Evolutionary conservation across 2,329 filamentous ascomycete species (phyloP), one percentile per base, ranked within the genome.

Genomic region (Colletotrichum euphorbiae): DNA sequence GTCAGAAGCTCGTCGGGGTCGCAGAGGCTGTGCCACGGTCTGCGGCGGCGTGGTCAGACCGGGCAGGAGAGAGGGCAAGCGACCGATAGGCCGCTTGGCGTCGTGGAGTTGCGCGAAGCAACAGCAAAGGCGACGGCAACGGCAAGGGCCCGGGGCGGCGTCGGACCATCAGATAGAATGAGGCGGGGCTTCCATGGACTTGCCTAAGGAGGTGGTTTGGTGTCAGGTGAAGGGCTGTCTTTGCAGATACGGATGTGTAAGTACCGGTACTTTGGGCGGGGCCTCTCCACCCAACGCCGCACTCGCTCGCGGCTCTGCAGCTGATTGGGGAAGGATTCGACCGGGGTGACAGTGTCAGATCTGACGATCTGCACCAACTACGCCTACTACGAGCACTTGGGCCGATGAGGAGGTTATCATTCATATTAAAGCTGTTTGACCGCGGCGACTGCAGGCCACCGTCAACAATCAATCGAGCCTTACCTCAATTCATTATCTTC

Each of bases 241-340:
- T 36, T 19, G 43, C 45, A 55, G 50, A 50, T 59, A 59, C 42
- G 56, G 56, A 13, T 28, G 28, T 19, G n/a, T 9, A 62, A 42
- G 63, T 67, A 67, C 60, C 52, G 52, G 60, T 64, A 64, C 64
- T 31, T 67, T 17, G 19, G n/a, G 64, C 59, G 64, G 64, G 51
- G 58, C 57, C 36, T 45, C 58, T 48, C 42, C 17, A 19, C 33
- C 17, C 21, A 59, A 31, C 45, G 24, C 59, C 64, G 51, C 62
- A 60, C 43, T 38, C 50, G 17, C 36, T n/a, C n/a, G n/a, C n/a
- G n/a, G n/a, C n/a, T 42, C 59, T 15, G 50, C 51, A 42, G 59
- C 31, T 61, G 46, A 54, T 31, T 33, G 42, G 56, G 56, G 36
- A 50, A 11, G 15, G 56, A 54, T 54, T 36, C 17, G 56, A 48